Evolutionary conservation across 2,329 filamentous ascomycete species (phyloP).

Genomic region (Thermomyces lanuginosus): DNA sequence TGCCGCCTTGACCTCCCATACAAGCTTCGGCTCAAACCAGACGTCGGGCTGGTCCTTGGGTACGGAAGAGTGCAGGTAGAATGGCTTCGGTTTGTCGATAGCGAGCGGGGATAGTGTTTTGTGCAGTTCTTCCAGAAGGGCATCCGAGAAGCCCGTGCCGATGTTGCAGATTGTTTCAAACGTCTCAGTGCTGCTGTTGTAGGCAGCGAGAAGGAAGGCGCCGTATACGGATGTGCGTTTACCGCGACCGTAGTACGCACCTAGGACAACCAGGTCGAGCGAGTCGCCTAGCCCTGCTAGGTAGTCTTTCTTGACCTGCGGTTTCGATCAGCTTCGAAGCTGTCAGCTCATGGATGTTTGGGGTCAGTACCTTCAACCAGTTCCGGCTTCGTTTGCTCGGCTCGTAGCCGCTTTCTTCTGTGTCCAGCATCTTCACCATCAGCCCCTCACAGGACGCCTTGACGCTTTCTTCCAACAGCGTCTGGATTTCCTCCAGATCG

Average conservation of each 20-base stretch:
- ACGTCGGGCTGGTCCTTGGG: slow-evolving; percentile 92
- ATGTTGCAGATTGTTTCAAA: slow-evolving; percentile 99
- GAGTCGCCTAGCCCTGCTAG: slow-evolving; percentile 87
- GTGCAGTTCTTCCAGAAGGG: slow-evolving; percentile 78
- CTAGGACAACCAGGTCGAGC: slow-evolving; percentile 86
- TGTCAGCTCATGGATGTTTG: background rate
- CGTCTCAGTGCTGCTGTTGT: slow-evolving; percentile 60
- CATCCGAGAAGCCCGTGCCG: slow-evolving; percentile 90
- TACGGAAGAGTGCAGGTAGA: slow-evolving; percentile 71
- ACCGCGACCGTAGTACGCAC: slow-evolving; percentile 84
- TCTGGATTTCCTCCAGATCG: slow-evolving; percentile 85
- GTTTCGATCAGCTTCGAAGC: slow-evolving; percentile 1
- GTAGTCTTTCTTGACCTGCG: slow-evolving; percentile 94
- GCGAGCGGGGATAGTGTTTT: slow-evolving; percentile 55
- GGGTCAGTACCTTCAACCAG: slow-evolving; percentile 66
- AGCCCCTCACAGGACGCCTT: slow-evolving; percentile 92
- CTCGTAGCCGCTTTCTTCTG: slow-evolving; percentile 81
- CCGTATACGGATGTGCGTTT: slow-evolving; percentile 94
- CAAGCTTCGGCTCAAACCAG: slow-evolving; percentile 87
- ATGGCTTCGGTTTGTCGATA: slow-evolving; percentile 85
- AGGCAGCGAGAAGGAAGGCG: slow-evolving; percentile 87
- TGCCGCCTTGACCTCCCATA: slow-evolving; percentile 97
- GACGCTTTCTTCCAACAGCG: slow-evolving; percentile 81
- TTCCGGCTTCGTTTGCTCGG: slow-evolving; percentile 92
- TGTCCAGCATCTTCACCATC: slow-evolving; percentile 99